A percentile compares a stretch with the other conserved stretches of the same genome.
These are phyloP conservation scores for Annulohypoxylon moriforme DNA, from an alignment of 495 filamentous ascomycete species.

Conservation along the genomic window DNA sequence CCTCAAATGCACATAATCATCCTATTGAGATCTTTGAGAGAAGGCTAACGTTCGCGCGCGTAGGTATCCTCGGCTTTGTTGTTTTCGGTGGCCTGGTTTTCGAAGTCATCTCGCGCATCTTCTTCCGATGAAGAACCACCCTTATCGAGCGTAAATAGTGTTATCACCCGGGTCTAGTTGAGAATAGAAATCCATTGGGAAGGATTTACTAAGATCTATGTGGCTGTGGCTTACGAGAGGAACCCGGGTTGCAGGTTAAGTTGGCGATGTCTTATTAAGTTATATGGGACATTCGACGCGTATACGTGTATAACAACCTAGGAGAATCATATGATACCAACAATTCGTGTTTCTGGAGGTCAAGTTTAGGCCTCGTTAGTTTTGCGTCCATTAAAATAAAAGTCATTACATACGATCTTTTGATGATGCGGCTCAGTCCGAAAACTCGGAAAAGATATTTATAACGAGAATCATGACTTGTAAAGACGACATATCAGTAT, in stretches of 20 bases:
- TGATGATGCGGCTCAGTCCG: not conserved
- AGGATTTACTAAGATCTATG: conserved; percentile 8
- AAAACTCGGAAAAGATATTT: not conserved
- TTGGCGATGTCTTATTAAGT: conserved; percentile 11
- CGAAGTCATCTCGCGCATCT: conserved; percentile 80
- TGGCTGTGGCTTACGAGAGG: not conserved
- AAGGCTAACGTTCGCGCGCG: not conserved
- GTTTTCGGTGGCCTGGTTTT: conserved; percentile 87
- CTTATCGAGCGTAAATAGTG: not conserved
- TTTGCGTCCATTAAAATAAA: not conserved
- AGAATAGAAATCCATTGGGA: conserved; percentile 3
- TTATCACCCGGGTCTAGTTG: not conserved
- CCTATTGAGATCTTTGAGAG: not conserved
- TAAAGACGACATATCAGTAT: not conserved
- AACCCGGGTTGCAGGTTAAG: not conserved
- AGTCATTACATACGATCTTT: not conserved
- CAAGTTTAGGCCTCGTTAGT: not conserved
- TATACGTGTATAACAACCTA: conserved; percentile 23
- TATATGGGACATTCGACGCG: conserved; percentile 10
- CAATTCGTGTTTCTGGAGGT: conserved; percentile 25
- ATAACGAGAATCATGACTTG: not conserved
- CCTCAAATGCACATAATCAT: conserved; percentile 22
- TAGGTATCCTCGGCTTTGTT: conserved; percentile 82
- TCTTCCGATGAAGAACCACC: conserved; percentile 61
- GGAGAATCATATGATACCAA: conserved; percentile 35